phyloP scores from a whole-genome alignment of 306 rosid genomes.

The Cotoneaster glaucophyllus region DNA sequence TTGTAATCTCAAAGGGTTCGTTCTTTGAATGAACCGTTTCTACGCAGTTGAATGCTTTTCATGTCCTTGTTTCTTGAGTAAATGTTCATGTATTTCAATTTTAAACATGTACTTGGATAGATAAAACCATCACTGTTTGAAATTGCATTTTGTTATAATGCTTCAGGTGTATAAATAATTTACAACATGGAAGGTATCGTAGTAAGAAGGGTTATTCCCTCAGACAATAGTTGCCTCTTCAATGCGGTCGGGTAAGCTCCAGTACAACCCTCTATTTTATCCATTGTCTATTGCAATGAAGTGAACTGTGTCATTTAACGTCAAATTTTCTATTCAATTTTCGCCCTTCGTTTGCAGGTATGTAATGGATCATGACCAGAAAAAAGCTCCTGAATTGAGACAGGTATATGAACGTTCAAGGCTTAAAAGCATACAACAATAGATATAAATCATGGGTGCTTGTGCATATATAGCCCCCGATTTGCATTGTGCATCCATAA shows the following conservation, averaged over 20 bases:
- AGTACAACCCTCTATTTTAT: not conserved
- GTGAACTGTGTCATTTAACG: not conserved
- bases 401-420: slow-evolving; percentile 33
- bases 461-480: not conserved
- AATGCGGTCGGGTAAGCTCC: slow-evolving; percentile 85
- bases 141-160: not conserved
- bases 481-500: not conserved
- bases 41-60: not conserved
- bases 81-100: not conserved
- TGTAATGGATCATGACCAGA: slow-evolving; percentile 81
- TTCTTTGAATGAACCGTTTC: not conserved
- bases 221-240: slow-evolving; percentile 88
- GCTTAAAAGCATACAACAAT: not conserved
- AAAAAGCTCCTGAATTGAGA: slow-evolving; percentile 78
- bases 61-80: not conserved
- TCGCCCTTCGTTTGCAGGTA: slow-evolving; percentile 40
- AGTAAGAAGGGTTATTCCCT: slow-evolving; percentile 77
- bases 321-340: not conserved
- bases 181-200: slow-evolving; percentile 65
- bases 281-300: not conserved
- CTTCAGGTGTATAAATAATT: slow-evolving; percentile 24
- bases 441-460: not conserved
- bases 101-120: not conserved
- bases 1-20: not conserved
- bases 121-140: not conserved